Percentiles rank a stretch among this genome's conserved stretches.
Conservation (phyloP, 2,329 filamentous ascomycete genomes). For the Neoscytalidium dimidiatum region DNA sequence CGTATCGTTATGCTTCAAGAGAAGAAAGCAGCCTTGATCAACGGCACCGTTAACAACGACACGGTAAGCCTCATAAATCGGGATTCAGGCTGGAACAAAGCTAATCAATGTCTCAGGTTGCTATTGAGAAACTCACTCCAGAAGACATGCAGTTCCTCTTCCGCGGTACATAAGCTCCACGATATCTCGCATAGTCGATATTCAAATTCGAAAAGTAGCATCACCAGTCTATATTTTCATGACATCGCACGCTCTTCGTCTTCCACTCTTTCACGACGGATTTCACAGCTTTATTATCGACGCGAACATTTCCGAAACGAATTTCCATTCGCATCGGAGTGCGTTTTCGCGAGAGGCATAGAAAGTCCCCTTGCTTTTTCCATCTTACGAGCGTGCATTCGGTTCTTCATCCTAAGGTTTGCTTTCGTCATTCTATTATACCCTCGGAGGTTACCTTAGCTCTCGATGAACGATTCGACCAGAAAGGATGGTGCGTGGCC, state of each 20-base stretch:
- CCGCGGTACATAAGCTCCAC: conserved; percentile 57
- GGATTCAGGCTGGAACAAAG: too few relatives aligned
- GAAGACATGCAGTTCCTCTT: conserved; percentile 98
- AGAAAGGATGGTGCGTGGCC: neutral
- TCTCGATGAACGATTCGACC: neutral
- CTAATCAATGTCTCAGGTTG: conserved; percentile 45
- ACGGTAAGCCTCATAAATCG: conserved; percentile 44
- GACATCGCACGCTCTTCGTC: neutral
- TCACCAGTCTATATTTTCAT: neutral
- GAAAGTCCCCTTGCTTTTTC: too few relatives aligned
- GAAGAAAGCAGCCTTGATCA: conserved; percentile 98
- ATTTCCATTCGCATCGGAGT: neutral
- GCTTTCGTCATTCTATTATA: neutral
- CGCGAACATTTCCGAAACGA: neutral
- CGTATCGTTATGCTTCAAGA: conserved; percentile 95
- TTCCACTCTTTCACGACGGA: neutral
- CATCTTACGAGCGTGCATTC: too few relatives aligned
- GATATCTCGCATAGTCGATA: too few relatives aligned
- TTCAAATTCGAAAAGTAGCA: too few relatives aligned
- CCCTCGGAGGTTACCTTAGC: neutral
- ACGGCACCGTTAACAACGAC: conserved; percentile 93
- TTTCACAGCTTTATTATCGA: neutral
- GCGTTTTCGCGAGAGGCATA: too few relatives aligned
- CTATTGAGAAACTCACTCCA: conserved; percentile 86
- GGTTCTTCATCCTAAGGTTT: too few relatives aligned